A percentile compares a stretch with the other conserved stretches of the same genome.
These are phyloP conservation scores for Venturia effusa DNA, from an alignment of 2,329 filamentous ascomycete species.

Conservation along the genomic window DNA sequence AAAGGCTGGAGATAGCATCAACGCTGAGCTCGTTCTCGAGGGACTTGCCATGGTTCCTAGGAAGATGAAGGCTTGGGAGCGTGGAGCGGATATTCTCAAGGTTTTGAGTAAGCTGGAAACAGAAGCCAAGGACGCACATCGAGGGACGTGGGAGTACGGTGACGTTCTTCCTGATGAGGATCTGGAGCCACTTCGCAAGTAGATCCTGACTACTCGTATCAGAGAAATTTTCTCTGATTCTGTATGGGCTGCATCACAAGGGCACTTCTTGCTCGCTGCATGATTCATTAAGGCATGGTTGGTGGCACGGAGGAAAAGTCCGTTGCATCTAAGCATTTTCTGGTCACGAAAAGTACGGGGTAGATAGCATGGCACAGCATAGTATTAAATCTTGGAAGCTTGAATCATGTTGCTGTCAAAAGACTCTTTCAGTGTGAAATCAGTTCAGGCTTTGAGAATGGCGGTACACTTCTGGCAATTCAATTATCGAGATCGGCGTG, in stretches of 20 bases:
- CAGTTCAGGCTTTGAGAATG: neutral
- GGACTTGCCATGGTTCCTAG: constrained; percentile 84
- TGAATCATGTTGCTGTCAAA: neutral
- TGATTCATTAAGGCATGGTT: neutral
- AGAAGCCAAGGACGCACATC: constrained; percentile 66
- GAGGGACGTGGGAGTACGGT: constrained; percentile 97
- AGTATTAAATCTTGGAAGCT: too few species aligned
- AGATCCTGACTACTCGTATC: neutral
- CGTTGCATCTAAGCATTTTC: neutral
- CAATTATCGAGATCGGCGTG: too few species aligned
- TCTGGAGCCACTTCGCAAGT: neutral
- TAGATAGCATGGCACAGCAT: neutral
- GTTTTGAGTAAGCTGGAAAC: constrained; percentile 63
- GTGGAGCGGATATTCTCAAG: constrained; percentile 59
- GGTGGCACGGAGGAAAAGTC: neutral
- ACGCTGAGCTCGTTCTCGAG: constrained; percentile 72
- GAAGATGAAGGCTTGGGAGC: constrained; percentile 89
- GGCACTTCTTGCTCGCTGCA: neutral
- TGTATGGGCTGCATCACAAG: neutral
- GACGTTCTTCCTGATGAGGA: constrained; percentile 53
- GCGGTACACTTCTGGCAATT: too few species aligned
- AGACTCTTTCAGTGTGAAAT: neutral
- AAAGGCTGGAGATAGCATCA: constrained; percentile 67
- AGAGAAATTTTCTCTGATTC: neutral
- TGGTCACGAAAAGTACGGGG: neutral